Conservation (phyloP, 306 rosid species). For the Vigna unguiculata region DNA sequence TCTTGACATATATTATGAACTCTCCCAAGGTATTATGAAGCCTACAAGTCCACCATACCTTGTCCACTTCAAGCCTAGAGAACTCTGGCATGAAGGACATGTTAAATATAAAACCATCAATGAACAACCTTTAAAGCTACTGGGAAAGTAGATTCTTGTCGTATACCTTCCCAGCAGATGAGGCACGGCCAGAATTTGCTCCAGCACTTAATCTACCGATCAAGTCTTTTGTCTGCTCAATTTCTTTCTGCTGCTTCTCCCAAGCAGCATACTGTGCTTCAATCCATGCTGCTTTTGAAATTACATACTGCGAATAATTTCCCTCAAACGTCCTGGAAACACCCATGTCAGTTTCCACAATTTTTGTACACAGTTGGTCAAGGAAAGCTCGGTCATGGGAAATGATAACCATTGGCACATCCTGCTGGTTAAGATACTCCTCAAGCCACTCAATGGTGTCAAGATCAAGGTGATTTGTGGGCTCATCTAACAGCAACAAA, state of each 20-base stretch:
- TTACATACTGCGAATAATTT: slow-evolving; percentile 80
- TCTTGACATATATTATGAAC: neutral
- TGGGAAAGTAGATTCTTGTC: neutral
- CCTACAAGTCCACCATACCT: neutral
- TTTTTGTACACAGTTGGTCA: slow-evolving; percentile 96
- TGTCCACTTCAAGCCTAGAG: neutral
- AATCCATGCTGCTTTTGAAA: slow-evolving; percentile 85
- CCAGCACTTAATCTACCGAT: slow-evolving; percentile 93
- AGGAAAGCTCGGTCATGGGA: slow-evolving; percentile 99
- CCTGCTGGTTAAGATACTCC: slow-evolving; percentile 84
- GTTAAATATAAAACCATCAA: slow-evolving; percentile 6
- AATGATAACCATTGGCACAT: slow-evolving; percentile 97
- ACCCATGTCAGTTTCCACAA: slow-evolving; percentile 99
- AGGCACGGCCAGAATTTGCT: slow-evolving; percentile 95
- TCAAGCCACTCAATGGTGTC: slow-evolving; percentile 99
- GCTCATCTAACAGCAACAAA: slow-evolving; percentile 90
- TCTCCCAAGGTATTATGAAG: no score
- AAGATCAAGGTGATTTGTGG: slow-evolving; percentile 96
- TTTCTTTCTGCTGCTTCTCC: slow-evolving; percentile 99
- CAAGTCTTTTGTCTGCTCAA: slow-evolving; percentile 83
- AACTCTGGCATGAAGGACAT: neutral
- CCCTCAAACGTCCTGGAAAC: slow-evolving; percentile 84
- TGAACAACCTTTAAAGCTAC: neutral
- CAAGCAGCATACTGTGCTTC: slow-evolving; percentile 93
- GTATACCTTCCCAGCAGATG: slow-evolving; percentile 91